phyloP scores from a whole-genome alignment of 2,329 filamentous ascomycete genomes.

The Talaromyces sp. region DNA sequence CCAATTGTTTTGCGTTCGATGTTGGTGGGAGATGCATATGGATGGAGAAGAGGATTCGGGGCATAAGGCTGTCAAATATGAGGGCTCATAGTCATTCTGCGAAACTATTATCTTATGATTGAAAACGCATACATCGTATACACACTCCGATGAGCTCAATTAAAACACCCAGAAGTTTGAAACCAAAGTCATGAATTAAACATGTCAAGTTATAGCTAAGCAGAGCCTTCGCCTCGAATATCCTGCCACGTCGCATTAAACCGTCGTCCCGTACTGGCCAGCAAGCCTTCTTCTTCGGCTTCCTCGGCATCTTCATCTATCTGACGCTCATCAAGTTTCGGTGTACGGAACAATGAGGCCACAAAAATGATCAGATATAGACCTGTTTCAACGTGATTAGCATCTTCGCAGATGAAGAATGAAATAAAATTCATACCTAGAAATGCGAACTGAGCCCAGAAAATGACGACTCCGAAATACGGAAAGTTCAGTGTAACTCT shows the following conservation, averaged over 20 bases:
- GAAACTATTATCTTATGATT: not conserved
- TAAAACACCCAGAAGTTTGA: not conserved
- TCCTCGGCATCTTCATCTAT: slow-evolving; percentile 85
- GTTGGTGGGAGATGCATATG: slow-evolving; percentile 81
- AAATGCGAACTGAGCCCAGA: slow-evolving; percentile 96
- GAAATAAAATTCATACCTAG: slow-evolving; percentile 49
- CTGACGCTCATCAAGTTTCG: slow-evolving; percentile 70
- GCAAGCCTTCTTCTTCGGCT: slow-evolving; percentile 87
- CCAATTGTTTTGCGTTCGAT: slow-evolving; percentile 66
- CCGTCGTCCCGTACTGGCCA: slow-evolving; percentile 76
- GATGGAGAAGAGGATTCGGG: slow-evolving; percentile 61
- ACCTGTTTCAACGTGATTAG: slow-evolving; percentile 25
- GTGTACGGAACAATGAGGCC: slow-evolving; percentile 74
- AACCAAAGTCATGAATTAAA: not conserved
- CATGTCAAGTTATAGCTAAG: not conserved
- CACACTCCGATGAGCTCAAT: not conserved
- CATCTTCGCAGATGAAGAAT: not conserved
- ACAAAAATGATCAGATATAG: slow-evolving; percentile 80
- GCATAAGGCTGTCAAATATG: slow-evolving; percentile 64
- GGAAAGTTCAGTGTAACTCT: slow-evolving; percentile 90
- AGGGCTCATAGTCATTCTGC: slow-evolving; percentile 24
- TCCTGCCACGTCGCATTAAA: slow-evolving; percentile 89
- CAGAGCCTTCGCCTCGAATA: slow-evolving; percentile 42
- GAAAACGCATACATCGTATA: not conserved
- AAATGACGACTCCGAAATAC: slow-evolving; percentile 86